Evolutionary conservation across 1,284 basidiomycete species (phyloP), one percentile per base, ranked within the genome.

Genomic region (Exobasidium cylindrosporum): DNA sequence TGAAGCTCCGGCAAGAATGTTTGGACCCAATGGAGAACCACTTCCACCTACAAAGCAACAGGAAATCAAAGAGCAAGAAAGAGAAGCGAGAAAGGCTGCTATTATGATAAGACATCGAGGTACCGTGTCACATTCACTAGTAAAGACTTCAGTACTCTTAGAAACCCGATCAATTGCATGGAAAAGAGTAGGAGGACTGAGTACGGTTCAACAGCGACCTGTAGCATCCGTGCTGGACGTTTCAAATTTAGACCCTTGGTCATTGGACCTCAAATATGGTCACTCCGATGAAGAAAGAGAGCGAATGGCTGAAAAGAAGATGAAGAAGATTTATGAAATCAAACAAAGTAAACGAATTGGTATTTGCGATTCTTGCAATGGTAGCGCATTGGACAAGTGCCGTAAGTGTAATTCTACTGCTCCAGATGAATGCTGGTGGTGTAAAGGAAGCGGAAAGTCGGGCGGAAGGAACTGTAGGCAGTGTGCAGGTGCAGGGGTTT

Each of bases 391-490:
- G 0, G 65, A 62, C 23, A 28, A 57, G 5, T 74, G 70, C 63
- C 31, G 57, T 24, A 62, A 62, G 4, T 72, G 70, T 64, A 69
- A 63, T 40, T 63, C 60, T 1, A 66, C 69, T 44, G 35, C 63
- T 26, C 66, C 72, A 4, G 72, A 74, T 56, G 67, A 67, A 50
- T 73, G 72, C 63, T 74, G 68, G 63, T 74, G 72, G 72, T 74
- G 72, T 56, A 57, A 56, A 10, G 70, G 72, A 14, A 72, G 66
- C 0, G 72, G 72, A 14, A 55, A 44, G 54, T 53, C 45, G 35
- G 21, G 26, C 14, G 35, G 35, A 40, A 17, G 35, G 17, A 40
- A 40, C 10, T 40, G 35, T 17, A 40, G 10, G 35, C 35, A 40
- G 35, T 40, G 35, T 40, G 17, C 35, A 40, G 35, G 35, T 7